Evolutionary conservation across 2,329 filamentous ascomycete species (phyloP), one percentile per base, ranked within the genome.

Genomic region (Neopestalotiopsis clavispora): DNA sequence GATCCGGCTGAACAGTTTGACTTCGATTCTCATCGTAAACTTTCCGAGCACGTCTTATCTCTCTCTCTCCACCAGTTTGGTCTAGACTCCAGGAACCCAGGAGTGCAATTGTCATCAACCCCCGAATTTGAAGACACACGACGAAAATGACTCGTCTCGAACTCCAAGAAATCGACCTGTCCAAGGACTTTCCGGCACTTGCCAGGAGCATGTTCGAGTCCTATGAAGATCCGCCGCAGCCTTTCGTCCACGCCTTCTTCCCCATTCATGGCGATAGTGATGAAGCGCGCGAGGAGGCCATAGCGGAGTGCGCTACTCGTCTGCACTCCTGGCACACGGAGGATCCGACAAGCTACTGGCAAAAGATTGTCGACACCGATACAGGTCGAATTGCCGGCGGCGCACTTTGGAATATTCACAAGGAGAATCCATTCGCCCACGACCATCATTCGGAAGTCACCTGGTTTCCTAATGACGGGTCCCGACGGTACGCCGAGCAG

Each of bases 381-480:
- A 77, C 74, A 1, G 74, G 74, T 13, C 72, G 69, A 20, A 67
- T 79, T n/a, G 76, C 72, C 1, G 78, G 76, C 0, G 77, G 67
- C 1, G 74, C 77, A 2, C 69, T 72, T 12, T 80, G 78, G 77
- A 75, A 77, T 34, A 73, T 76, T 28, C 73, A 76, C 68, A 65
- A 73, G 13, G 72, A 74, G 28, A 75, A 78, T 65, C 78, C 76
- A 0, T 80, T 77, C 61, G 70, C 70, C 4, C 32, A 71, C 1
- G 66, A 68, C 1, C 12, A 68, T 0, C 32, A 65, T 13, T 9
- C 66, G 40, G 68, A 74, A 23, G 77, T 74, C 13, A 74, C 73
- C 10, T 79, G 78, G 79, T 80, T 77, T 57, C 79, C 78, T 0
- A 73, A 79, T 58, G 76, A 73, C n/a, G 67, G 73, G 1, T 71